Evolutionary conservation across 192 early-diverging fungal species (phyloP).

Genomic region (Rhizophagus sp.): DNA sequence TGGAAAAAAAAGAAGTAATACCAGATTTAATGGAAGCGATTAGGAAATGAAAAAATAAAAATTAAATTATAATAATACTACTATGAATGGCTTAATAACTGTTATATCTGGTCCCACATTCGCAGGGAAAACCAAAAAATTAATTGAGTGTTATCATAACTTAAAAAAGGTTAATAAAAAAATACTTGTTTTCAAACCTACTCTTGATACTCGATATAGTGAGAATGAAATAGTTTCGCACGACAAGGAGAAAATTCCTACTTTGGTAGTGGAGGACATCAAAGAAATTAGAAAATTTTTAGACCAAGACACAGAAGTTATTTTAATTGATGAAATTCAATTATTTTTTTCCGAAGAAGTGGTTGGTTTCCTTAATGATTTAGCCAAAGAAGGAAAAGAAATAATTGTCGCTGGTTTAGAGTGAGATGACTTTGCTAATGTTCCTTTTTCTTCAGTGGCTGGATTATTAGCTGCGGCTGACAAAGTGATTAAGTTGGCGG

Average conservation of each 20-base stretch:
- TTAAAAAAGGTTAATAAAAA: background rate
- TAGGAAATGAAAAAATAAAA: too few species aligned
- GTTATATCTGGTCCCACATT: conserved; percentile 13
- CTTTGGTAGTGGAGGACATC: background rate
- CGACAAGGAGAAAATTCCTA: conserved; percentile 2
- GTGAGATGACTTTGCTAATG: conserved; percentile 1
- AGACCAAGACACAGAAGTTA: too few species aligned
- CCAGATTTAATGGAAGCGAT: too few species aligned
- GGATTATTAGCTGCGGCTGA: background rate
- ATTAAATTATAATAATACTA: too few species aligned
- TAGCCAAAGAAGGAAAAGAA: conserved; percentile 9
- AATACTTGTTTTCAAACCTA: background rate
- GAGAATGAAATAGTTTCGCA: conserved; percentile 3
- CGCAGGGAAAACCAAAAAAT: background rate
- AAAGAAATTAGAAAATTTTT: background rate
- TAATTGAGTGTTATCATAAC: conserved; percentile 1
- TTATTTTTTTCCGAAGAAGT: conserved; percentile 4
- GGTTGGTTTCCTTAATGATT: background rate
- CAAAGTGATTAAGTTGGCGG: background rate
- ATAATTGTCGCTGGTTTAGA: background rate
- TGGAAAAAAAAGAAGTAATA: too few species aligned
- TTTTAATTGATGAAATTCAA: conserved; percentile 22
- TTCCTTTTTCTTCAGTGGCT: background rate
- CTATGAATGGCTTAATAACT: background rate
- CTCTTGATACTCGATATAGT: conserved; percentile 7